A percentile compares a stretch with the other conserved stretches of the same genome.
phyloP scores from a whole-genome alignment of 345 rosid genomes.

The Hirschfeldia incana region DNA sequence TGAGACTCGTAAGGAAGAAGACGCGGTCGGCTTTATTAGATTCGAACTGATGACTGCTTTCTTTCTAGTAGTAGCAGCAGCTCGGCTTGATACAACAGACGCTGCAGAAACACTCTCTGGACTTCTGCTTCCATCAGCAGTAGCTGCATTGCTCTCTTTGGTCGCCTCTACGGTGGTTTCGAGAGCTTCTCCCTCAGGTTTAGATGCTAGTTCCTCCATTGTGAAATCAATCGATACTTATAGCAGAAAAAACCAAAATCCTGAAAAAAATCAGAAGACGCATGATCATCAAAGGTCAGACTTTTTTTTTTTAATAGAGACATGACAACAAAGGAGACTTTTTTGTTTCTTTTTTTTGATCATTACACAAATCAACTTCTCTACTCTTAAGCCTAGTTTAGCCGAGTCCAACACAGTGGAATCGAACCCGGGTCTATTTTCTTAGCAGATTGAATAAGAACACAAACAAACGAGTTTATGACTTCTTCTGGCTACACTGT shows the following conservation, averaged over 20 bases:
- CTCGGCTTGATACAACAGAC: constrained; percentile 42
- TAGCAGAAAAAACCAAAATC: too few relatives aligned
- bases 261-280: background rate
- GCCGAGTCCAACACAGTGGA: background rate
- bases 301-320: background rate
- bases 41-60: constrained; percentile 52
- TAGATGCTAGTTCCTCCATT: constrained; percentile 64
- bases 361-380: background rate
- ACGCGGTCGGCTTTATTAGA: constrained; percentile 47
- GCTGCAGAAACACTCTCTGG: constrained; percentile 40
- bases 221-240: background rate
- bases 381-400: background rate
- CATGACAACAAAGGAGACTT: background rate
- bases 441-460: constrained; percentile 4
- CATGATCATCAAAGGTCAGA: constrained; percentile 6
- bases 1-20: constrained; percentile 48
- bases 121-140: constrained; percentile 44
- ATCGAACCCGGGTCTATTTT: constrained; percentile 1
- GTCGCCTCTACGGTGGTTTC: constrained; percentile 39
- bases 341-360: background rate
- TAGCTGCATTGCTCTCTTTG: constrained; percentile 42
- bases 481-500: constrained; percentile 27
- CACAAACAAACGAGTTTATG: constrained; percentile 18
- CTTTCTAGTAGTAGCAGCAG: constrained; percentile 56
- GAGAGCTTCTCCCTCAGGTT: constrained; percentile 42